phyloP scores from a whole-genome alignment of 2,329 filamentous ascomycete genomes.

The Lachnellula occidentalis region DNA sequence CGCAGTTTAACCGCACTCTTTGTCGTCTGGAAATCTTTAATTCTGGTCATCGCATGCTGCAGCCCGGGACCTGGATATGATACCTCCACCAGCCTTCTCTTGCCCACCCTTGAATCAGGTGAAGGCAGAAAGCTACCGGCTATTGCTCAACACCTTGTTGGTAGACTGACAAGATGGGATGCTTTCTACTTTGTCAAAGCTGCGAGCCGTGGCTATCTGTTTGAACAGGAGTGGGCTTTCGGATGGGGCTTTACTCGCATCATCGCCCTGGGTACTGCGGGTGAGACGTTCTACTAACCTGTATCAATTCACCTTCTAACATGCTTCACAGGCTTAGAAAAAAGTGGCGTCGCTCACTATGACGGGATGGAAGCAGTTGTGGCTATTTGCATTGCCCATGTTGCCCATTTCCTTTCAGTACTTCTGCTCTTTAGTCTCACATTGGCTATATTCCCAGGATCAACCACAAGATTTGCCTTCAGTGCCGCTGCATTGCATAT shows the following conservation, averaged over 20 bases:
- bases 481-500: conserved; percentile 70
- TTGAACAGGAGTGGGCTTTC: conserved; percentile 86
- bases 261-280: conserved; percentile 29
- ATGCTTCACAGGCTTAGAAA: conserved; percentile 21
- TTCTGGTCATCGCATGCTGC: conserved; percentile 57
- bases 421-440: conserved; percentile 66
- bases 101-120: conserved; percentile 27
- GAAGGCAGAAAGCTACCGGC: conserved; percentile 14
- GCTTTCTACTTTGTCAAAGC: conserved; percentile 67
- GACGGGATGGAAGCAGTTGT: conserved; percentile 42
- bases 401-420: conserved; percentile 72
- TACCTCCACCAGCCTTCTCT: conserved; percentile 61
- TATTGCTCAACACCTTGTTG: conserved; percentile 16
- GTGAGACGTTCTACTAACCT: conserved; percentile 12
- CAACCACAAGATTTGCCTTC: conserved; percentile 50
- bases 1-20: conserved; percentile 39
- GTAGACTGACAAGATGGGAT: conserved; percentile 70
- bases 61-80: conserved; percentile 62
- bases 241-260: conserved; percentile 47
- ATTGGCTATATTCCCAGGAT: conserved; percentile 45
- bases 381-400: conserved; percentile 63
- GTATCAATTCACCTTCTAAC: neutral
- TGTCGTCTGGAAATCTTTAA: conserved; percentile 58
- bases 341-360: conserved; percentile 26
- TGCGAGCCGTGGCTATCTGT: conserved; percentile 59